Evolutionary conservation across 768 basidiomycete genomes (phyloP).

Genomic region (Lactarius vividus): DNA sequence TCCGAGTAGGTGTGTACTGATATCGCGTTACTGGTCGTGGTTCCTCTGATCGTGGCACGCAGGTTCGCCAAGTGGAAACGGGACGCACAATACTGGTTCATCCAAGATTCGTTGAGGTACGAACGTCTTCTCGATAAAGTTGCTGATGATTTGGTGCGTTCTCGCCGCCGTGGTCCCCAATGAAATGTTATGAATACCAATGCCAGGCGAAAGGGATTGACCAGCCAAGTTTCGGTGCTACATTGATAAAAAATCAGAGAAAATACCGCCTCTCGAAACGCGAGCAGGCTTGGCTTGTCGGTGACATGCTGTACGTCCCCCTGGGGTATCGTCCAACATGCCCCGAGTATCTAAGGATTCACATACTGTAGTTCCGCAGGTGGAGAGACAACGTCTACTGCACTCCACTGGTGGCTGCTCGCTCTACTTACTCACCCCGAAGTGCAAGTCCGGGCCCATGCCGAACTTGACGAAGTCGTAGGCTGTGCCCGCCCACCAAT

Average conservation of each 20-base stretch:
- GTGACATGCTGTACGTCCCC: constrained; percentile 19
- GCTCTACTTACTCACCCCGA: neutral
- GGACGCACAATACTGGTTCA: too few relatives aligned
- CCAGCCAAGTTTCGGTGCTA: constrained; percentile 4
- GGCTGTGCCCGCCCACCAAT: neutral
- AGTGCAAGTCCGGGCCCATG: neutral
- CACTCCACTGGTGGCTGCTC: neutral
- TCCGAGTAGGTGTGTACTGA: too few relatives aligned
- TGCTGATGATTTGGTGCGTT: neutral
- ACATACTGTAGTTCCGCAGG: neutral
- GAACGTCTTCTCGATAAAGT: too few relatives aligned
- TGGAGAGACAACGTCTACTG: neutral
- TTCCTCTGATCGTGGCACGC: too few relatives aligned
- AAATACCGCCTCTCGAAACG: constrained; percentile 7
- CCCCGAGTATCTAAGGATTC: neutral
- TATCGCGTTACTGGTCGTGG: too few relatives aligned
- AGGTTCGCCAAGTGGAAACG: too few relatives aligned
- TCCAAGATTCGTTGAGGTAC: too few relatives aligned
- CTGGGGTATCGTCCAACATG: neutral
- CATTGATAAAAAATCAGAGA: constrained; percentile 5
- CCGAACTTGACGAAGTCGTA: neutral
- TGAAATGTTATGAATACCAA: neutral
- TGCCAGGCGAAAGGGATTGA: neutral
- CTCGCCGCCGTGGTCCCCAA: neutral
- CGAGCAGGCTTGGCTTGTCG: constrained; percentile 23